Evolutionary conservation across 768 basidiomycete genomes (phyloP).

Genomic region (Suillus subaureus): DNA sequence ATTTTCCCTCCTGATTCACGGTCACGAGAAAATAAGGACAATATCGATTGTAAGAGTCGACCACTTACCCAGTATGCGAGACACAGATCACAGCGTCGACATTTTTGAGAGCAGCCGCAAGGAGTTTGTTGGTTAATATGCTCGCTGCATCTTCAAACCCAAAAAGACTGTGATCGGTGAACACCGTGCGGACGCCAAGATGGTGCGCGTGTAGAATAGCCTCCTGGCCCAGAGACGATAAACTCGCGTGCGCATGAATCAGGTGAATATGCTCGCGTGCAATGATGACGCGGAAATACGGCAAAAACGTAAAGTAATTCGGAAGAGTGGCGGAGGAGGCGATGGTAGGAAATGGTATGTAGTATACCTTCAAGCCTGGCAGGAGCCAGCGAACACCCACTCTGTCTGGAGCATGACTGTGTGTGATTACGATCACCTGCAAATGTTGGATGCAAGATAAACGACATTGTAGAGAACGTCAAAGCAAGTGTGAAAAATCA

Average conservation of each 20-base stretch:
- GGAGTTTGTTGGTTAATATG: slow-evolving; percentile 94
- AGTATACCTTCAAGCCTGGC: slow-evolving; percentile 89
- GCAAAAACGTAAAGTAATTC: slow-evolving; percentile 90
- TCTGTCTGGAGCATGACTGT: slow-evolving; percentile 84
- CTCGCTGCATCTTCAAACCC: slow-evolving; percentile 97
- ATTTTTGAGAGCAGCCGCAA: slow-evolving; percentile 83
- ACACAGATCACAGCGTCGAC: slow-evolving; percentile 96
- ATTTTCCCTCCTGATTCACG: slow-evolving; percentile 81
- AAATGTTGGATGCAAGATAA: neutral
- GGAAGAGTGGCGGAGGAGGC: slow-evolving; percentile 93
- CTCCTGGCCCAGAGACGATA: slow-evolving; percentile 91
- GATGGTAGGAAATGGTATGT: slow-evolving; percentile 88
- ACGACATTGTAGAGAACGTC: neutral
- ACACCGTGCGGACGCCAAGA: slow-evolving; percentile 86
- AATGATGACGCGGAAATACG: slow-evolving; percentile 88
- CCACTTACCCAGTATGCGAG: slow-evolving; percentile 87
- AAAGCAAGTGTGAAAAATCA: slow-evolving; percentile 14
- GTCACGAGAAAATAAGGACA: slow-evolving; percentile 5
- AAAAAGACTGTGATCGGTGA: slow-evolving; percentile 96
- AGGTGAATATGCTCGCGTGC: slow-evolving; percentile 84
- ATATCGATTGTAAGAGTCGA: neutral
- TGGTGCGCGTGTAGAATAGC: slow-evolving; percentile 87
- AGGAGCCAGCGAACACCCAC: slow-evolving; percentile 89
- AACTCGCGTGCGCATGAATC: slow-evolving; percentile 89
- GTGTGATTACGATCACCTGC: slow-evolving; percentile 93